Evolutionary conservation across 1,284 basidiomycete genomes (phyloP), one percentile per base, ranked within the genome.

Genomic region (Ceratobasidium theobromae): DNA sequence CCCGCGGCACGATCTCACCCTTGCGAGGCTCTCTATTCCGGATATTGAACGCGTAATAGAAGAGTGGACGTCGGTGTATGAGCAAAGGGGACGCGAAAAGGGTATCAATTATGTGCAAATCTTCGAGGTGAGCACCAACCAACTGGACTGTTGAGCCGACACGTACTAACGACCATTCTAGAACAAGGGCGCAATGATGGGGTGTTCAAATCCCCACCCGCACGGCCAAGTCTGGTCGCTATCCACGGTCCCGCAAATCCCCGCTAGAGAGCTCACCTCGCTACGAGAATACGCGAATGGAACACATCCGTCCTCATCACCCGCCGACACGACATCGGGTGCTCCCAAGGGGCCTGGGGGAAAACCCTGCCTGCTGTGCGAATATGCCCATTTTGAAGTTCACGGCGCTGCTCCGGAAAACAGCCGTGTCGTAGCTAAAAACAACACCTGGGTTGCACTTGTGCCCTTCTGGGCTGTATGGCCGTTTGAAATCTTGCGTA

Each of bases 401-500:
- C 73, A 74, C 32, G 72, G 79, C 16, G 70, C 76, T 4, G 33
- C 65, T 0, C 72, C 74, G 11, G 77, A 80, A 3, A 77, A 81
- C 52, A 81, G 84, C 18, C 83, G 95, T 1, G 78, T 95, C 25
- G 87, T 97, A 1, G 76, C 86, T 33, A 81, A 83, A 75, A 91
- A 93, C 72, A 81, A 88, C 3, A 81, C 93, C 72, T 98, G 94
- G 84, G 80, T 93, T 3, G 93, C 88, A 0, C 74, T 98, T 4
- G 93, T 98, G 0, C 95, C 95, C 0, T 98, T 91, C 86, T 98
- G 95, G 95, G 95, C 95, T 1, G 84, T 87, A 30, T 98, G 95
- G 95, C 95, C 95, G 0, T 98, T 89, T 73, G 95, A 98, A 76
- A 81, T 91, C 14, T 78, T 98, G 68, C 76, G 90, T 91, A 71